Base-by-base conservation (phyloP, 2,329 filamentous ascomycete species). In the Elsinoe fawcettii region DNA sequence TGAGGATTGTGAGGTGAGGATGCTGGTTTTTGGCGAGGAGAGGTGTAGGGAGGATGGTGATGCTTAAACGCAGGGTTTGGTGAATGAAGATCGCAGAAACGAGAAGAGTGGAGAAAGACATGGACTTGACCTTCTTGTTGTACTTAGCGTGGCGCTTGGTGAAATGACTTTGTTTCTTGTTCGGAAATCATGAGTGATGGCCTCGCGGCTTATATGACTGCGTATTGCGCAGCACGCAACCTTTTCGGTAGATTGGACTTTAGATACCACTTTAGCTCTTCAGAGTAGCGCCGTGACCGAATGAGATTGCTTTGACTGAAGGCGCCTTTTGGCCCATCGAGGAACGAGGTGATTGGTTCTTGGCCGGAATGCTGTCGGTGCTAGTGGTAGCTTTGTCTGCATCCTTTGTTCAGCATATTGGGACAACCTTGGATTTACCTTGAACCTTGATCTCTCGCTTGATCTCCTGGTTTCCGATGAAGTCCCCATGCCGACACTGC, bases 1-100 rank as follows among this genome's bases (percentile, higher is more conserved):
- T 66, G 93, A 97, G 71, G 93, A 99, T 69, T 89, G 89, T 62
- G 90, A 95, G 65, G 88, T 96, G 32, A 79, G 91, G 55, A 79
- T 99, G 66, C 60, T 71, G 44, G 66, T 65, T 55, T 72, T 71
- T 60, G 67, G 66, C 2, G 30, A 34, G n/a, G 49, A 51, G 27
- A 56, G 32, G 14, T 18, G 49, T 8, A 36, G 32, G 49, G 49
- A 53, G 12, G 32, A 30, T 30, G 27, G 27, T 9, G 27, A 30
- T 30, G 27, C 27, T 5, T 9, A 30, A 30, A 30, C n/a, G n/a
- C n/a, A n/a, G n/a, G n/a, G n/a, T n/a, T n/a, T n/a, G n/a, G n/a
- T n/a, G 22, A 30, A n/a, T 25, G n/a, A 27, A 7, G 32, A 23
- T 27, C 16, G 22, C 12, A 7, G n/a, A 34, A n/a, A 51, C 11